Evolutionary conservation across 176 grass and related monocot species (phyloP).

Genomic region (Rhynchospora pubera): DNA sequence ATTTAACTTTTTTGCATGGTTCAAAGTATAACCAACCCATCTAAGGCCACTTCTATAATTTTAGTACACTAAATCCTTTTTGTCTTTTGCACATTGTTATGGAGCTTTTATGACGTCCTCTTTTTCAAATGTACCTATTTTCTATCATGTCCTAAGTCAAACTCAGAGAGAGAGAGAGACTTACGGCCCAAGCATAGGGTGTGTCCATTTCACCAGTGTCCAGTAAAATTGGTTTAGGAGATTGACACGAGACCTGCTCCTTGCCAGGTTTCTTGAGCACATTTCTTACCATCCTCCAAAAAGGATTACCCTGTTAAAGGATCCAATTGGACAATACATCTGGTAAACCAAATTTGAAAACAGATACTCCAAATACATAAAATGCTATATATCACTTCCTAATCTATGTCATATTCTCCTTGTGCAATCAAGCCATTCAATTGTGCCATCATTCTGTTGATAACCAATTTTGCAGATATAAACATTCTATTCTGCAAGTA

Average conservation of each 20-base stretch:
- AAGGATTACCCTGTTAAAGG: slow-evolving; percentile 77
- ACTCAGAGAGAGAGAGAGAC: slow-evolving; percentile 17
- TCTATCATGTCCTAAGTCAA: neutral
- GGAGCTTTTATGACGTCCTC: neutral
- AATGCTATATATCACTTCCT: neutral
- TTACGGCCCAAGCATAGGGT: slow-evolving; percentile 95
- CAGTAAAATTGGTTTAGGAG: slow-evolving; percentile 95
- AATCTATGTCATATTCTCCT: neutral
- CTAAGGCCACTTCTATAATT: neutral
- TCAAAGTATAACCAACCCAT: neutral
- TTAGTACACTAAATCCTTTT: neutral
- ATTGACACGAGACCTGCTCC: slow-evolving; percentile 74
- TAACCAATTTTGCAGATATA: neutral
- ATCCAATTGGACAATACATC: neutral
- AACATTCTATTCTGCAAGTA: neutral
- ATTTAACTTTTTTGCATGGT: neutral
- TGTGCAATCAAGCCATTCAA: neutral
- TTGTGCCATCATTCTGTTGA: neutral
- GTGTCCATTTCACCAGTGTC: slow-evolving; percentile 95
- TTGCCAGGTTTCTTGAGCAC: slow-evolving; percentile 61
- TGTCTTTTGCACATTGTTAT: neutral
- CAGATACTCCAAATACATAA: neutral
- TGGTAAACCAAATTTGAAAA: neutral
- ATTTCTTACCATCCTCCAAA: slow-evolving; percentile 91
- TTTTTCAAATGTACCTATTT: neutral